Conservation (phyloP, 2,329 filamentous ascomycete species). For the Verticillium longisporum region DNA sequence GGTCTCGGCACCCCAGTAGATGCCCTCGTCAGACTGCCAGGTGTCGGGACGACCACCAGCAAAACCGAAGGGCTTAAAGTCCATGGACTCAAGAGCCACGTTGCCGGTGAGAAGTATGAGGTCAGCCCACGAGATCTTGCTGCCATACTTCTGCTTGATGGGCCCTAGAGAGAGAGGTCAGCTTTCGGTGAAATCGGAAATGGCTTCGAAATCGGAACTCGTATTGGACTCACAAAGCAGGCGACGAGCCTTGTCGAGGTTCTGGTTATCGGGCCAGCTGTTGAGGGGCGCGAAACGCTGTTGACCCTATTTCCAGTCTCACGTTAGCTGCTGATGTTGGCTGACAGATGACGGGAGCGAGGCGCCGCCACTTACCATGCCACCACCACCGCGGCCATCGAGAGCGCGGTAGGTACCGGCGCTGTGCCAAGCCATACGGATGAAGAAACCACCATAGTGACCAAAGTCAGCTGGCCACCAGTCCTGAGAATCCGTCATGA, state of each 20-base stretch:
- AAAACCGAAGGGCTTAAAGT: constrained; percentile 67
- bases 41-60: constrained; percentile 65
- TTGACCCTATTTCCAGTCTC: constrained; percentile 41
- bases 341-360: not conserved
- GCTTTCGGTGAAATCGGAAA: not conserved
- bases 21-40: constrained; percentile 68
- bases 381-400: constrained; percentile 68
- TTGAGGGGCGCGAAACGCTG: constrained; percentile 76
- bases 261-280: constrained; percentile 75
- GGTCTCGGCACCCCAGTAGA: constrained; percentile 71
- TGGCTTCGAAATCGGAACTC: constrained; percentile 23
- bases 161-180: constrained; percentile 29
- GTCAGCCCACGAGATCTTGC: constrained; percentile 77
- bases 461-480: constrained; percentile 80
- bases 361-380: constrained; percentile 30
- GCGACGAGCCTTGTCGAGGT: constrained; percentile 72
- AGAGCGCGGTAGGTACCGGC: constrained; percentile 69
- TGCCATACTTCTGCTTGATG: constrained; percentile 79
- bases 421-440: constrained; percentile 76
- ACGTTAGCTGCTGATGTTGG: not conserved
- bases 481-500: constrained; percentile 74
- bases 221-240: constrained; percentile 43
- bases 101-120: constrained; percentile 66
- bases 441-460: constrained; percentile 73
- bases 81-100: constrained; percentile 72